Conservation (phyloP, 202 grass and related monocot genomes). For the Eragrostis tef region DNA sequence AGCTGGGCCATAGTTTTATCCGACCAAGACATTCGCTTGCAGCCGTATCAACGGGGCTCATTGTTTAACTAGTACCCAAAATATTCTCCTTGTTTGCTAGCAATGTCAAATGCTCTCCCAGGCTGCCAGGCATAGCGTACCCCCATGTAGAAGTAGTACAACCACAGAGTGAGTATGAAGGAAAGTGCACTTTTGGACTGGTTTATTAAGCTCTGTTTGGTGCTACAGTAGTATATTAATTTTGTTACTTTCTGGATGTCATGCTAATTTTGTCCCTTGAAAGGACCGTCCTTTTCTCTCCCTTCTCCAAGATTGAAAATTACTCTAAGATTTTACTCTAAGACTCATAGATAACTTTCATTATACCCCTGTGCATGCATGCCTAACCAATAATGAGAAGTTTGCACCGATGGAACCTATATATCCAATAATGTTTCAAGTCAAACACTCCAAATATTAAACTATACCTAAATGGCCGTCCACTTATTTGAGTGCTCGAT, state of each 20-base stretch:
- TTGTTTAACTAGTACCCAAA: slow-evolving; percentile 52
- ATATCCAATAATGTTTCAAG: too few species aligned
- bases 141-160: background rate
- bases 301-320: background rate
- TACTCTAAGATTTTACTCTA: background rate
- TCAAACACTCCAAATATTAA: too few species aligned
- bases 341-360: too few species aligned
- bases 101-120: slow-evolving; percentile 47
- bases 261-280: background rate
- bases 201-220: background rate
- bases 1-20: slow-evolving; percentile 52
- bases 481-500: too few species aligned
- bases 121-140: background rate
- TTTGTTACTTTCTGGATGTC: background rate
- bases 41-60: slow-evolving; percentile 34
- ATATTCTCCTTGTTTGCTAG: slow-evolving; percentile 61
- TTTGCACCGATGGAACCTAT: too few species aligned
- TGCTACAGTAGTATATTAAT: background rate
- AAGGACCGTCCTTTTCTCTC: background rate
- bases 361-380: too few species aligned
- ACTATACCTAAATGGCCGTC: too few species aligned
- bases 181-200: slow-evolving; percentile 36
- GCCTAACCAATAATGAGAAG: too few species aligned
- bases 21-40: slow-evolving; percentile 59
- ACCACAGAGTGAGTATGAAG: slow-evolving; percentile 36